phyloP scores from a whole-genome alignment of 352 stramenopile genomes.

The Pythium folliculosum region DNA sequence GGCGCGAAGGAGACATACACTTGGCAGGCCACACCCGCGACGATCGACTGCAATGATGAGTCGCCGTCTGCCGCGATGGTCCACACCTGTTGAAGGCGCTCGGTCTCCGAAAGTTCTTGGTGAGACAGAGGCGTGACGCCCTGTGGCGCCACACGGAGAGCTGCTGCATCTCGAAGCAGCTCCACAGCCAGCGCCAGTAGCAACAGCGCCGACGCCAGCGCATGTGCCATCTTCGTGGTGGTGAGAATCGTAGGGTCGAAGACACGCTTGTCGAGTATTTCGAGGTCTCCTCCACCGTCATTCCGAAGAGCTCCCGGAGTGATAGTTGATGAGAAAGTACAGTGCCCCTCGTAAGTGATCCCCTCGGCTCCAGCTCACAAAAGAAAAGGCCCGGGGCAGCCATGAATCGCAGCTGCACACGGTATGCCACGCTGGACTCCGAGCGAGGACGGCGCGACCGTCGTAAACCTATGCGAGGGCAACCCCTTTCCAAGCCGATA shows the following conservation, averaged over 20 bases:
- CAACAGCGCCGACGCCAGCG: neutral
- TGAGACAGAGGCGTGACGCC: neutral
- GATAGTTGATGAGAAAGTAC: neutral
- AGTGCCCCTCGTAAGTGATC: neutral
- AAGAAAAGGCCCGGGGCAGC: neutral
- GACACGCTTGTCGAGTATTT: too few relatives aligned
- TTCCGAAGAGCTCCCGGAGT: too few relatives aligned
- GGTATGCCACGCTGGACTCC: too few relatives aligned
- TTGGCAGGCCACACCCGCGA: neutral
- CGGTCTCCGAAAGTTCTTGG: neutral
- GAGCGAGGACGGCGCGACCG: neutral
- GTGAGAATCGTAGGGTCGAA: too few relatives aligned
- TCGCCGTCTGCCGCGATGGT: neutral
- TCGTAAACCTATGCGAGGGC: neutral
- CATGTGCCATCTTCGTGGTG: too few relatives aligned
- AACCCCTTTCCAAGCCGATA: neutral
- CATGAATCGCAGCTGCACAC: too few relatives aligned
- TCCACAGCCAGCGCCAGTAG: neutral
- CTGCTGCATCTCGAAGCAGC: neutral
- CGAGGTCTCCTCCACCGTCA: too few relatives aligned
- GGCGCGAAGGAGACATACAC: conserved; percentile 10
- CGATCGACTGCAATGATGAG: neutral
- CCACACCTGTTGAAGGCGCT: conserved; percentile 2
- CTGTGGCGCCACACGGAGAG: neutral
- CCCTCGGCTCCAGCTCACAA: neutral